phyloP scores from a whole-genome alignment of 106 monocot genomes.

The Apostasia shenzhenica region DNA sequence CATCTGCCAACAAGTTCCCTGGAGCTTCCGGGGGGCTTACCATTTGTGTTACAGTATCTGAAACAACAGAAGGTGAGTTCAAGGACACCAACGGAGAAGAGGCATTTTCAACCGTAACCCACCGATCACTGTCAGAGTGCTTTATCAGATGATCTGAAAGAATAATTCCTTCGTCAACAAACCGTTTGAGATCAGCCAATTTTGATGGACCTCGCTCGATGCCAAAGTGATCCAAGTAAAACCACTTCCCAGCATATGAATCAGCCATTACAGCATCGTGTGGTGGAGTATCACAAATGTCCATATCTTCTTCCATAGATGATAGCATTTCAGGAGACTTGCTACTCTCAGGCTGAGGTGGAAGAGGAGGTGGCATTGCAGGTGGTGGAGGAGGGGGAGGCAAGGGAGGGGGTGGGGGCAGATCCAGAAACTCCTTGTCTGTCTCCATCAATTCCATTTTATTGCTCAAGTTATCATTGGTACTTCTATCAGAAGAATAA shows the following conservation, averaged over 20 bases:
- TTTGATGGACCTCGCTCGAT: slow-evolving; percentile 82
- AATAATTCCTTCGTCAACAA: slow-evolving; percentile 75
- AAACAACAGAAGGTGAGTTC: slow-evolving; percentile 48
- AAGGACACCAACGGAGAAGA: slow-evolving; percentile 64
- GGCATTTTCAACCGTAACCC: slow-evolving; percentile 99
- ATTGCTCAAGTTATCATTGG: slow-evolving; percentile 30
- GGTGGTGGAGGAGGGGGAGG: slow-evolving; percentile 41
- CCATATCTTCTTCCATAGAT: slow-evolving; percentile 99
- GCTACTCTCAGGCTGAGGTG: slow-evolving; percentile 26
- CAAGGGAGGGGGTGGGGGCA: slow-evolving; percentile 44
- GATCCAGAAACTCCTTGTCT: slow-evolving; percentile 28
- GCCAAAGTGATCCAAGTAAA: slow-evolving; percentile 83
- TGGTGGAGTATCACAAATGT: slow-evolving; percentile 96
- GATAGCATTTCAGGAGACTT: slow-evolving; percentile 35
- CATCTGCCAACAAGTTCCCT: slow-evolving; percentile 57
- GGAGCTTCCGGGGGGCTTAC: slow-evolving; percentile 73
- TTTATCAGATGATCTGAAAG: slow-evolving; percentile 97
- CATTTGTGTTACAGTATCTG: slow-evolving; percentile 62
- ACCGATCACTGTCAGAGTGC: slow-evolving; percentile 71
- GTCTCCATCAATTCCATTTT: slow-evolving; percentile 22
- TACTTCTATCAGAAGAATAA: slow-evolving; percentile 28
- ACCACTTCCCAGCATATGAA: slow-evolving; percentile 64
- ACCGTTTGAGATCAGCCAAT: slow-evolving; percentile 62
- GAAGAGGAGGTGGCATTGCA: slow-evolving; percentile 30
- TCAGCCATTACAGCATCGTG: slow-evolving; percentile 35